Percentiles rank a stretch among this genome's conserved stretches.
Conservation (phyloP, 106 monocot genomes). For the Dioscorea alata region DNA sequence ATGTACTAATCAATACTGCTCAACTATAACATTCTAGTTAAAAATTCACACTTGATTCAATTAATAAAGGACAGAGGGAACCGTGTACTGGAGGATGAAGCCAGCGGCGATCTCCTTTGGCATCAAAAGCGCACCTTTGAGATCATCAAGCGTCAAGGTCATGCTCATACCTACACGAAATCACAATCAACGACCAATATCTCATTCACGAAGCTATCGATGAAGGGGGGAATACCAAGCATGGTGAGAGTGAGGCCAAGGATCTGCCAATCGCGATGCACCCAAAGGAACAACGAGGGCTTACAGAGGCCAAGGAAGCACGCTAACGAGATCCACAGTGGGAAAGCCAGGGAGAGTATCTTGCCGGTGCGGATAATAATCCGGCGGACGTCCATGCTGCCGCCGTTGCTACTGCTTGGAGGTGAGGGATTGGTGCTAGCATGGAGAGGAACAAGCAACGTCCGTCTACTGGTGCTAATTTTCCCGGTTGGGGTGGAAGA, state of each 20-base stretch:
- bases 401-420: not conserved
- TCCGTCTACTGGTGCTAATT: too few relatives aligned
- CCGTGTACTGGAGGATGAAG: constrained; percentile 89
- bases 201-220: not conserved
- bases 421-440: not conserved
- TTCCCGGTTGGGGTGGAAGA: too few relatives aligned
- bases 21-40: not conserved
- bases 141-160: constrained; percentile 83
- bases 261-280: constrained; percentile 52
- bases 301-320: constrained; percentile 51
- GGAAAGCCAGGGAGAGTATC: constrained; percentile 65
- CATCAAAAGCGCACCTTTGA: constrained; percentile 68
- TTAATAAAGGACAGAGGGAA: not conserved
- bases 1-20: too few relatives aligned
- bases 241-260: constrained; percentile 83
- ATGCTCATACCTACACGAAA: constrained; percentile 78
- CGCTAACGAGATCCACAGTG: constrained; percentile 69
- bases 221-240: constrained; percentile 41
- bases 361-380: constrained; percentile 49
- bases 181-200: not conserved
- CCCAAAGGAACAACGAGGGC: constrained; percentile 61
- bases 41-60: not conserved
- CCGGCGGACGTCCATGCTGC: not conserved
- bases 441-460: not conserved
- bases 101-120: constrained; percentile 74